Evolutionary conservation across 176 grass and related monocot species (phyloP), one percentile per base, ranked within the genome.

Genomic region (Aegilops bicornis): DNA sequence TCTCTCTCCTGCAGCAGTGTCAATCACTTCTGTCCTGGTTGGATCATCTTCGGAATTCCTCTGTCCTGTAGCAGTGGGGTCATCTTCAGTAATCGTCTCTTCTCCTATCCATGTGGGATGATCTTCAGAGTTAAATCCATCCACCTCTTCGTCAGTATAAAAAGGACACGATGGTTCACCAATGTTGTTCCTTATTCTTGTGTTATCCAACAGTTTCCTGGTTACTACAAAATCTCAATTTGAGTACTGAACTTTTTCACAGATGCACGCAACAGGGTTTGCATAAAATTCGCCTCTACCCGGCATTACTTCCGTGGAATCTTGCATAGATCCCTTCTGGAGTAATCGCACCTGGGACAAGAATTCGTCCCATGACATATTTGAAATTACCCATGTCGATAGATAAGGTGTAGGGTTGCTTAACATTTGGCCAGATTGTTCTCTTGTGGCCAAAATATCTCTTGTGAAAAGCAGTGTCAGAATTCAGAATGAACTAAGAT

Each of bases 371-470:
- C 95, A 97, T 48, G 87, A 90, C 87, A 97, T 91, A 69, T 89
- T 95, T 29, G 33, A 35, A 35, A 35, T 35, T 35, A 0, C 30
- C 86, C 74, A 82, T 78, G 27, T 85, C 93, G 31, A 82, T 23
- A 60, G 91, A 90, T 76, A 97, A 72, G 60, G 92, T 90, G 76
- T 94, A 89, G 22, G 94, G 90, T 23, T 86, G 91, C 79, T 97
- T 97, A 86, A 84, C 84, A 86, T 91, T 97, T 58, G 95, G 92
- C 14, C 92, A 62, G 47, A 95, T 91, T 36, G 95, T 97, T 89
- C 92, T 93, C 85, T 95, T 95, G 79, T 97, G 95, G 4, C 92
- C 92, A 86, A 91, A 93, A 80, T 94, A 97, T 83, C 88, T 89
- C 90, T 92, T 97, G 92, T 17, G 30, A 70, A 58, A 29, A 83